phyloP scores from a whole-genome alignment of 2,329 filamentous ascomycete genomes.

The Alternaria brassicae region DNA sequence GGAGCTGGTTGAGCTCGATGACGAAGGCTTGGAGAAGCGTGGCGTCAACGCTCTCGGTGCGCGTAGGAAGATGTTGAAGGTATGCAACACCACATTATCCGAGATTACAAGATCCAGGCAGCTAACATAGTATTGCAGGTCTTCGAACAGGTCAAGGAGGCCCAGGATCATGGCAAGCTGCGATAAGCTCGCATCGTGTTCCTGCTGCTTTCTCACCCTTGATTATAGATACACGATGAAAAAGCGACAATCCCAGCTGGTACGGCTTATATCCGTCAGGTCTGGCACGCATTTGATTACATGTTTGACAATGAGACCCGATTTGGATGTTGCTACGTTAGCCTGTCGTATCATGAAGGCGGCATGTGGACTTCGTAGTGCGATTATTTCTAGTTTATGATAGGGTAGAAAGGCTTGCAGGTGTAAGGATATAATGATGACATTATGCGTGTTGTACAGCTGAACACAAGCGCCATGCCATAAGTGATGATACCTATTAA shows the following conservation, averaged over 20 bases:
- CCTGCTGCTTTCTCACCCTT: constrained; percentile 4
- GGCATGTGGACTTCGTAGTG: constrained; percentile 9
- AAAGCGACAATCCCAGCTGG: constrained; percentile 32
- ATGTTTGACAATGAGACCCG: constrained; percentile 20
- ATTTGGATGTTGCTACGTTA: constrained; percentile 15
- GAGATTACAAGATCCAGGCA: not conserved
- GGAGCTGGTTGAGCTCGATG: constrained; percentile 88
- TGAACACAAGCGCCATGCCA: not conserved
- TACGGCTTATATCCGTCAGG: constrained; percentile 35
- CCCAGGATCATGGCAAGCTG: constrained; percentile 55
- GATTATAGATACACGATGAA: constrained; percentile 34
- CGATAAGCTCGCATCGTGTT: constrained; percentile 32
- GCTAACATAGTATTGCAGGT: constrained; percentile 63
- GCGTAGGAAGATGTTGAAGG: constrained; percentile 97
- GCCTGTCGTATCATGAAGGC: constrained; percentile 16
- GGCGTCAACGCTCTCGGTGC: constrained; percentile 96
- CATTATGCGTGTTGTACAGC: not conserved
- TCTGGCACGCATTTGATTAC: constrained; percentile 31
- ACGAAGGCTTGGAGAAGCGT: constrained; percentile 88
- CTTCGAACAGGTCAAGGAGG: constrained; percentile 89
- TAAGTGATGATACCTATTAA: not conserved
- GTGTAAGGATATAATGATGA: constrained; percentile 4
- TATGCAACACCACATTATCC: constrained; percentile 46
- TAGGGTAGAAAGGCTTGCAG: constrained; percentile 9
- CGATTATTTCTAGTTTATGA: constrained; percentile 15